phyloP scores from a whole-genome alignment of 257 asterid genomes.

The Solanum virginianum region DNA sequence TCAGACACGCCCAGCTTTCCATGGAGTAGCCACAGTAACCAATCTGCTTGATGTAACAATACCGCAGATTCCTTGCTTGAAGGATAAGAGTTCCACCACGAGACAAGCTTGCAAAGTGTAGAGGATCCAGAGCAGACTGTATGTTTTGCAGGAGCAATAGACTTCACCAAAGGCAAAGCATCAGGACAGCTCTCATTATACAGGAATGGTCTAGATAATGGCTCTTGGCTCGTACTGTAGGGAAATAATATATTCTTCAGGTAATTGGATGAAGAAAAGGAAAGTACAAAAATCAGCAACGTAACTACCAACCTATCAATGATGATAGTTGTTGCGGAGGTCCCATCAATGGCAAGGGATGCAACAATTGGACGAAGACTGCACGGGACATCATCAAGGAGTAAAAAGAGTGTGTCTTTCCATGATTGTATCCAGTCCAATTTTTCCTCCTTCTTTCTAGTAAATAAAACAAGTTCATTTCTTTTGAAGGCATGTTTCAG shows the following conservation, averaged over 20 bases:
- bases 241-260: not conserved
- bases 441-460: constrained; percentile 70
- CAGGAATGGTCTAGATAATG: constrained; percentile 58
- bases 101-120: constrained; percentile 75
- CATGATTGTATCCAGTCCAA: constrained; percentile 79
- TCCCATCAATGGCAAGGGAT: constrained; percentile 79
- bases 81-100: constrained; percentile 69
- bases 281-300: not conserved
- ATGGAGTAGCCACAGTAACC: constrained; percentile 88
- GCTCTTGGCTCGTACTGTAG: constrained; percentile 58
- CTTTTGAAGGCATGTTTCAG: not conserved
- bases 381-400: constrained; percentile 63
- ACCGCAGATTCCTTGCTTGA: constrained; percentile 40
- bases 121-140: constrained; percentile 89
- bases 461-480: constrained; percentile 21
- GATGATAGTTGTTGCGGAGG: constrained; percentile 82
- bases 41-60: constrained; percentile 84
- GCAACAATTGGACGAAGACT: constrained; percentile 40
- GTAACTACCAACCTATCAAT: constrained; percentile 42
- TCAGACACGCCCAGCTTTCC: constrained; percentile 86
- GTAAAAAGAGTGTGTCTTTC: constrained; percentile 60
- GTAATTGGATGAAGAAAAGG: not conserved
- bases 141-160: constrained; percentile 74
- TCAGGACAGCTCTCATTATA: constrained; percentile 71
- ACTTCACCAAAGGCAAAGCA: constrained; percentile 61